Conservation (phyloP, 2,329 filamentous ascomycete genomes). For the Exophiala xenobiotica region DNA sequence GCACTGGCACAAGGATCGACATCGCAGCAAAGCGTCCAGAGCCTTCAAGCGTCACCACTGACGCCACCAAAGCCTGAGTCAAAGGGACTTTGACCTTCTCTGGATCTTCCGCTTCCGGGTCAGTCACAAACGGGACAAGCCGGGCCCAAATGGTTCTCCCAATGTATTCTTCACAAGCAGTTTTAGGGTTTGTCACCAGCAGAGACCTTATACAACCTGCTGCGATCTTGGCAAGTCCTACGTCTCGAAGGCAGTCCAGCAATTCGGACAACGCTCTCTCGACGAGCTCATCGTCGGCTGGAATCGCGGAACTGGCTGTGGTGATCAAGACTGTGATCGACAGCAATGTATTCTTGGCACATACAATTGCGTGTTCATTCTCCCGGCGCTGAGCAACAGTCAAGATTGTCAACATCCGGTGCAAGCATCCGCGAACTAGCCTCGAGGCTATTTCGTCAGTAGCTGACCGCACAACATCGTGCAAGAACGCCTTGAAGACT, state of each 20-base stretch:
- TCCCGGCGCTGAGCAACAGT: constrained; percentile 51
- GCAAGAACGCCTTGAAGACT: constrained; percentile 87
- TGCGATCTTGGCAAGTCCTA: constrained; percentile 72
- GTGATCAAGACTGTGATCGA: constrained; percentile 88
- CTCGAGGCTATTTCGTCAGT: constrained; percentile 51
- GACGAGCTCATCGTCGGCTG: constrained; percentile 72
- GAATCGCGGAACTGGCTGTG: constrained; percentile 70
- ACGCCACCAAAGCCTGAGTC: constrained; percentile 72
- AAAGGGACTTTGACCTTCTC: constrained; percentile 71
- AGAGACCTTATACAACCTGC: constrained; percentile 86
- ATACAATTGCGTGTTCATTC: constrained; percentile 72
- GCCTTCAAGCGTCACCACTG: constrained; percentile 48
- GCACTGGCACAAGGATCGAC: constrained; percentile 72
- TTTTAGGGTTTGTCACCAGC: constrained; percentile 64
- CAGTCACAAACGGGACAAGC: constrained; percentile 70
- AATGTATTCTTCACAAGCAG: constrained; percentile 67
- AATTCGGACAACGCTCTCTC: constrained; percentile 75
- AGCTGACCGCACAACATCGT: constrained; percentile 50
- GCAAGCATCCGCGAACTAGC: constrained; percentile 80
- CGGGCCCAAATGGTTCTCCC: constrained; percentile 72
- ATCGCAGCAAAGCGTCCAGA: constrained; percentile 52
- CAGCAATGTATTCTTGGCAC: constrained; percentile 89
- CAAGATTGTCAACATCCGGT: constrained; percentile 74
- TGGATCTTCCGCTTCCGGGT: constrained; percentile 70
- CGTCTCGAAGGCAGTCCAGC: constrained; percentile 71